A percentile compares a stretch with the other conserved stretches of the same genome.
Conservation (phyloP, 768 basidiomycete species). For the Gyrodon lividus region DNA sequence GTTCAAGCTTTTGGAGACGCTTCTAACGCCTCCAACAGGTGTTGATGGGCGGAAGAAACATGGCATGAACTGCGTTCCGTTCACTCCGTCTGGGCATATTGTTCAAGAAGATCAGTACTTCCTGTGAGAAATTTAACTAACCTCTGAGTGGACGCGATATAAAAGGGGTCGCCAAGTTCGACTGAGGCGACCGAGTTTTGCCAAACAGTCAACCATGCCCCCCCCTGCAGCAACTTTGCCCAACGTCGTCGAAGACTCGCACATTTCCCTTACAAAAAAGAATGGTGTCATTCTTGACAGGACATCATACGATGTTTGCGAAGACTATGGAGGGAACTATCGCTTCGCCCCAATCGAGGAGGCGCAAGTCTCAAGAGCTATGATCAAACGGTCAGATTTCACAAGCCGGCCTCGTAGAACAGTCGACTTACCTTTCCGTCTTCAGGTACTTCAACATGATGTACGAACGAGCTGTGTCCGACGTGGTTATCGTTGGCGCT, state of each 20-base stretch:
- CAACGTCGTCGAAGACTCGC: slow-evolving; percentile 17
- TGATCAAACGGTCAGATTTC: slow-evolving; percentile 61
- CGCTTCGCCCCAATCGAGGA: slow-evolving; percentile 73
- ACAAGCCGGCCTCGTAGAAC: background rate
- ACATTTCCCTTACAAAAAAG: slow-evolving; percentile 26
- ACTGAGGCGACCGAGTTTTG: background rate
- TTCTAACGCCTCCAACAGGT: no score
- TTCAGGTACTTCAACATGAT: slow-evolving; percentile 69
- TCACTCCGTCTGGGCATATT: background rate
- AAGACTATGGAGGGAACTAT: slow-evolving; percentile 58
- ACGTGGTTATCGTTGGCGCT: slow-evolving; percentile 75
- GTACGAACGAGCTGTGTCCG: slow-evolving; percentile 73
- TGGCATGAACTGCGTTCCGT: background rate
- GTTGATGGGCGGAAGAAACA: background rate
- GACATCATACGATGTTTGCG: slow-evolving; percentile 20
- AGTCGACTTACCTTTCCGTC: slow-evolving; percentile 2
- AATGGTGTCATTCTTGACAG: slow-evolving; percentile 8
- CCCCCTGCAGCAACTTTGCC: slow-evolving; percentile 37
- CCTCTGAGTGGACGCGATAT: background rate
- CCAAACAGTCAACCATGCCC: slow-evolving; percentile 28
- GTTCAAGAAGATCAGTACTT: background rate
- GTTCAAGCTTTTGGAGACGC: background rate
- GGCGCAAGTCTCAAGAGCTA: slow-evolving; percentile 72
- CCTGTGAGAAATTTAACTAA: slow-evolving; percentile 3
- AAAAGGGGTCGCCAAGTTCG: background rate